Conservation (phyloP, 2,329 filamentous ascomycete species). For the Gremmenia infestans region DNA sequence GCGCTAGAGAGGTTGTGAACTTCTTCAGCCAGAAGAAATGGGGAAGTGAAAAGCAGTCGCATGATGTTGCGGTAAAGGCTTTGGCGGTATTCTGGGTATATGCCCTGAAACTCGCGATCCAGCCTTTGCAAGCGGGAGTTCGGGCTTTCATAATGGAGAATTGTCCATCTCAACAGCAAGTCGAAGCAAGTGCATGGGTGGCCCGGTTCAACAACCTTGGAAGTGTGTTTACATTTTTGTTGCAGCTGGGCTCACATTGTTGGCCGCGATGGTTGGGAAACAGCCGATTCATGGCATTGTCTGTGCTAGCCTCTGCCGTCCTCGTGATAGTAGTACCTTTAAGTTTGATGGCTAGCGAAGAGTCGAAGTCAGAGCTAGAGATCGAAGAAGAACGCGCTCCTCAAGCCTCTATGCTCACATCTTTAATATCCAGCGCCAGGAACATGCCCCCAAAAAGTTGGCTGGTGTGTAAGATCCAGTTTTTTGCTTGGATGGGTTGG, state of each 20-base stretch:
- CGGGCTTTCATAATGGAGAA: conserved; percentile 29
- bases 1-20: conserved; percentile 39
- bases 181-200: conserved; percentile 28
- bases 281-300: conserved; percentile 22
- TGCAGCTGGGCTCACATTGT: conserved; percentile 10
- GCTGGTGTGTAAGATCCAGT: conserved; percentile 22
- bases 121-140: conserved; percentile 29
- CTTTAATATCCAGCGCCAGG: neutral
- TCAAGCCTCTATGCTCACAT: neutral
- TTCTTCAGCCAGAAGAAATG: neutral
- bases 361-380: neutral
- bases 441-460: conserved; percentile 14
- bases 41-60: neutral
- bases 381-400: neutral
- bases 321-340: conserved; percentile 14
- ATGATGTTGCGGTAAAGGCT: neutral
- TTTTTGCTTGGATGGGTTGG: conserved; percentile 30
- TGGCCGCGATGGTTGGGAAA: conserved; percentile 4
- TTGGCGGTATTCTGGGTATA: conserved; percentile 23
- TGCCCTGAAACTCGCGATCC: conserved; percentile 27
- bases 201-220: conserved; percentile 28
- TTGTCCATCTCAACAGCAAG: conserved; percentile 27
- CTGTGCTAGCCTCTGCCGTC: conserved; percentile 11
- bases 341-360: conserved; percentile 10
- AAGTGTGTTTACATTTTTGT: conserved; percentile 24